These are phyloP conservation scores for Ambrosia trifida DNA, from an alignment of 129 eudicot species.

Conservation along the genomic window DNA sequence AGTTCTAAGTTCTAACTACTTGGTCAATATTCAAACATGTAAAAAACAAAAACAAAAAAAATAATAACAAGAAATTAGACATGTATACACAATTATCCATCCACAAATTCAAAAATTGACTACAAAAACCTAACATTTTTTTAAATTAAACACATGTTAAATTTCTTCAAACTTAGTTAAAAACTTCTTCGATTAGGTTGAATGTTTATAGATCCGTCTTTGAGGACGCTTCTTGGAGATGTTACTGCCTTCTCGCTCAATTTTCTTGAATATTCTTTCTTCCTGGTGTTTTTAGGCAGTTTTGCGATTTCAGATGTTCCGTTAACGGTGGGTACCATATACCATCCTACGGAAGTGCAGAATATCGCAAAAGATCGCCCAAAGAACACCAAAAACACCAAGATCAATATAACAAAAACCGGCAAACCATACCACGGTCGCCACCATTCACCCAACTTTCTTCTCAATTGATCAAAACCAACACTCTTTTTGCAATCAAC, in stretches of 20 bases:
- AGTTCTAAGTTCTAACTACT: too few species aligned
- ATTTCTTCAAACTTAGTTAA: too few species aligned
- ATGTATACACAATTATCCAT: too few species aligned
- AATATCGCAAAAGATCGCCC: conserved; percentile 56
- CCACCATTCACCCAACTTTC: conserved; percentile 39
- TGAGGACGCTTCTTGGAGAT: too few species aligned
- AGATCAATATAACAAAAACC: conserved; percentile 37
- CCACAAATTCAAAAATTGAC: too few species aligned
- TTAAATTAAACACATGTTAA: too few species aligned
- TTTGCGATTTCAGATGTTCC: not conserved
- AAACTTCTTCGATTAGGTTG: too few species aligned
- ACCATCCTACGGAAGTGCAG: conserved; percentile 55
- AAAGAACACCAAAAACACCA: conserved; percentile 45
- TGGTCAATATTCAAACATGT: too few species aligned
- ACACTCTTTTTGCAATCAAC: not conserved
- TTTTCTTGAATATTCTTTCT: conserved; percentile 34
- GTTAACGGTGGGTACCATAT: conserved; percentile 41
- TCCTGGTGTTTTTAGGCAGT: not conserved
- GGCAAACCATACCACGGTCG: conserved; percentile 47
- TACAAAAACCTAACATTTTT: too few species aligned
- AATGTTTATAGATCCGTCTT: too few species aligned
- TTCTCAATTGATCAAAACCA: conserved; percentile 21
- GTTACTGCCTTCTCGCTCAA: conserved; percentile 13
- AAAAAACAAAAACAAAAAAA: too few species aligned
- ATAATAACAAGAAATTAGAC: too few species aligned